Conservation (phyloP, 192 early-diverging fungal genomes). For the Backusella sp. region DNA sequence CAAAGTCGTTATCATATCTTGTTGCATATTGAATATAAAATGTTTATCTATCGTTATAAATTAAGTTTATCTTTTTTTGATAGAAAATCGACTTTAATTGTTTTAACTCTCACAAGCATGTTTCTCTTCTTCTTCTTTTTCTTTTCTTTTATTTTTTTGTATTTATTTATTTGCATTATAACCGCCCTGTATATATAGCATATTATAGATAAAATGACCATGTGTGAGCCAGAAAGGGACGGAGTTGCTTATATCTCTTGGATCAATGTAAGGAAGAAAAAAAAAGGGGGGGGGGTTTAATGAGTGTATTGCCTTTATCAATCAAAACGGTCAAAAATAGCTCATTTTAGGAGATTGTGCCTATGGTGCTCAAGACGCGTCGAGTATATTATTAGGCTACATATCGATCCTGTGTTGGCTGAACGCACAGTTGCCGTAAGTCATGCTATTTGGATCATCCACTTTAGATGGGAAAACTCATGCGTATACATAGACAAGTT, state of each 20-base stretch:
- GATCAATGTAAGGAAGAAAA: slow-evolving; percentile 19
- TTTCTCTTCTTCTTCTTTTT: background rate
- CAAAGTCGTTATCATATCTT: no score
- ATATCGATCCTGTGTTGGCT: slow-evolving; percentile 65
- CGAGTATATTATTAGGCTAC: slow-evolving; percentile 53
- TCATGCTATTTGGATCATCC: background rate
- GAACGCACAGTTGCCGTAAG: slow-evolving; percentile 73
- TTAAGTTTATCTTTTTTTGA: no score
- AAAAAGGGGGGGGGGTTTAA: no score
- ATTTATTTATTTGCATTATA: background rate
- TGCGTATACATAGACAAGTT: slow-evolving; percentile 38
- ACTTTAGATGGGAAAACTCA: background rate
- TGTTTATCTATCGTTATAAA: no score
- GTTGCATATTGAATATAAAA: no score
- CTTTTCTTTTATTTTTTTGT: background rate
- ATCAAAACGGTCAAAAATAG: slow-evolving; percentile 20
- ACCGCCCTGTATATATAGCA: background rate
- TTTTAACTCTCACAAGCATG: background rate
- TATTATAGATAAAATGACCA: slow-evolving; percentile 3
- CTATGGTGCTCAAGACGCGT: slow-evolving; percentile 37
- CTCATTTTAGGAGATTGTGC: slow-evolving; percentile 50
- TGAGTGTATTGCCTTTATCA: background rate
- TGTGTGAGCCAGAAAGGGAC: slow-evolving; percentile 16
- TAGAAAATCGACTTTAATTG: no score
- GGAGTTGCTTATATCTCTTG: slow-evolving; percentile 18